Evolutionary conservation across 257 asterid genomes (phyloP), one percentile per base, ranked within the genome.

Genomic region (Gentiana straminea): DNA sequence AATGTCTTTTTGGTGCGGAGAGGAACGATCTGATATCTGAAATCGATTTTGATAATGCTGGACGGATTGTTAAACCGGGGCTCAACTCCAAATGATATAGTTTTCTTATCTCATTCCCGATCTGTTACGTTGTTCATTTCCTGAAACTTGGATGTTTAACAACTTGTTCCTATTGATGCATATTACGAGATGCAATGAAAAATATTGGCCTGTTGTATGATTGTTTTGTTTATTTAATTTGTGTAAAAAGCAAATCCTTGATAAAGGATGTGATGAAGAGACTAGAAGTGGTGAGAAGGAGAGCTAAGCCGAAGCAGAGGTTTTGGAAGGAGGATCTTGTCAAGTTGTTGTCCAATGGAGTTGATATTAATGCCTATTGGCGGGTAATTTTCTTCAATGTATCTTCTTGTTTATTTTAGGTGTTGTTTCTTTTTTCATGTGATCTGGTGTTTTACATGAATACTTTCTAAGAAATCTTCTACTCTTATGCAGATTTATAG

Each of bases 291-390:
- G 77, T 77, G 66, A 64, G 89, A 63, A 70, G 70, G 81, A 80
- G 97, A 78, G 86, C 84, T 46, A 94, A 83, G 81, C 90, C 94
- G 68, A 81, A 77, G 71, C 95, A 88, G 89, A 85, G 87, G 80
- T 88, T 85, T 72, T 69, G 81, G 49, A 88, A 79, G 73, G 95
- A 85, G 63, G 99, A 92, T 84, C 95, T 92, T 70, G 86, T 80
- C 32, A 92, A 92, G 75, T 70, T 92, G 75, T 91, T 92, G 12
- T 67, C 81, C 4, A 83, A 85, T 74, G 99, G 99, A 12, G 91
- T 92, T 51, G 97, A 88, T 68, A 76, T 88, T 9, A 80, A 92
- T 71, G 99, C 99, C 52, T 92, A 62, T 63, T 94, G 94, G 65
- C 80, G 99, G 91, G 99, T 91, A 75, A 64, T 33, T 36, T 65